phyloP scores from a whole-genome alignment of 2,329 filamentous ascomycete species.

The Penicillium fuscoglaucum region DNA sequence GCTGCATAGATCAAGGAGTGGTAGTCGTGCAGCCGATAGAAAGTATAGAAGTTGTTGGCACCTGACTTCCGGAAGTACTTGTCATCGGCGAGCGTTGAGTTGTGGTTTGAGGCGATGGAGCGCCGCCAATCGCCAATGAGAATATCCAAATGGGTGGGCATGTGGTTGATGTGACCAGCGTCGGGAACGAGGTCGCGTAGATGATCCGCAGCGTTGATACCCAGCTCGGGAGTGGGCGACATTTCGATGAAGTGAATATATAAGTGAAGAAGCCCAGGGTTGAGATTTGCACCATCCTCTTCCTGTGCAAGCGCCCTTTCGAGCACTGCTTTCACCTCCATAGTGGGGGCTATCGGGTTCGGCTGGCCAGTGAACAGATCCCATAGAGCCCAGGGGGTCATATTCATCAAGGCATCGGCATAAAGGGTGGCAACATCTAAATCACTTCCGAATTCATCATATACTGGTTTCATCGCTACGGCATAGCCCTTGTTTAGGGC shows the following conservation, averaged over 20 bases:
- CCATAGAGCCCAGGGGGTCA: constrained; percentile 65
- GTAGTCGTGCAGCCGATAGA: constrained; percentile 70
- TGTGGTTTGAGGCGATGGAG: constrained; percentile 64
- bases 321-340: constrained; percentile 59
- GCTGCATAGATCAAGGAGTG: constrained; percentile 73
- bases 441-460: constrained; percentile 53
- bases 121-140: constrained; percentile 67
- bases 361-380: constrained; percentile 59
- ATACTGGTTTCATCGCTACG: constrained; percentile 58
- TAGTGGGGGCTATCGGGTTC: constrained; percentile 53
- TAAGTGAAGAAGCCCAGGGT: constrained; percentile 70
- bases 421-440: constrained; percentile 63
- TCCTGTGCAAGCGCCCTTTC: constrained; percentile 56
- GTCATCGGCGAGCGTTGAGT: constrained; percentile 65
- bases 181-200: constrained; percentile 65
- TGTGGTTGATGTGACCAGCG: constrained; percentile 67
- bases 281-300: constrained; percentile 50
- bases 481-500: constrained; percentile 61
- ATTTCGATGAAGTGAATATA: constrained; percentile 78
- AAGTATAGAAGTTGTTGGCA: constrained; percentile 68
- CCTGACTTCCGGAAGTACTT: constrained; percentile 61
- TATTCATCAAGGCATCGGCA: constrained; percentile 65
- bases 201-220: constrained; percentile 58
- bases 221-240: constrained; percentile 64
- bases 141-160: constrained; percentile 73